Evolutionary conservation across 2,329 filamentous ascomycete genomes (phyloP), one percentile per base, ranked within the genome.

Genomic region (Aspergillus sergii): DNA sequence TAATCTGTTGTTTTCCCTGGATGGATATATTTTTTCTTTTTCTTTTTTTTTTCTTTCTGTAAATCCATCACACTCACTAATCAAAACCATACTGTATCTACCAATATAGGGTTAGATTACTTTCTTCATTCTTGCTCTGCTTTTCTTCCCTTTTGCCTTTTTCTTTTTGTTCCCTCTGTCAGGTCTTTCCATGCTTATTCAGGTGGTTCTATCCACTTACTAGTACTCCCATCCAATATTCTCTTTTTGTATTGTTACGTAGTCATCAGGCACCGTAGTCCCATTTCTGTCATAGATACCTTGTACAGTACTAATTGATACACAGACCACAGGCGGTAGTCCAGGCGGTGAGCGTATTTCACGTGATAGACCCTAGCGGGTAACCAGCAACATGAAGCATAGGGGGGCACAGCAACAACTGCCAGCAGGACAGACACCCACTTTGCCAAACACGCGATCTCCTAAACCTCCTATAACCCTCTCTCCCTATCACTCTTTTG

Each of bases 391-490:
- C 61, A 68, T 63, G 64, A 65, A 68, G 65, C 65, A 68, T 71
- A 70, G 67, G 67, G 67, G 65, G 69, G 71, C 65, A 68, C 67
- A 71, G 72, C 65, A 69, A 71, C 71, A 73, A 69, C 67, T 72
- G 65, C 68, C 68, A 73, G 66, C 64, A 68, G 68, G 63, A 68
- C 69, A 50, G 63, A 68, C 63, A 63, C 71, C 63, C 68, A 71
- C 67, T 61, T 65, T 68, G 67, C 62, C 67, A 72, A 69, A 66
- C 64, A 69, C 64, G 62, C 64, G 57, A 59, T 62, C 64, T 63
- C 66, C 58, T 68, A 56, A 60, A 60, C 53, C 64, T 64, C 58
- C 63, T 43, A 28, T 58, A 36, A 45, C 53, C 39, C 54, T 51
- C 28, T 53, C 58, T 57, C 32, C 39, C 32, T 56, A 30, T 46